Conservation (phyloP, 108 stramenopile genomes). For the Stephanodiscus triporus region DNA sequence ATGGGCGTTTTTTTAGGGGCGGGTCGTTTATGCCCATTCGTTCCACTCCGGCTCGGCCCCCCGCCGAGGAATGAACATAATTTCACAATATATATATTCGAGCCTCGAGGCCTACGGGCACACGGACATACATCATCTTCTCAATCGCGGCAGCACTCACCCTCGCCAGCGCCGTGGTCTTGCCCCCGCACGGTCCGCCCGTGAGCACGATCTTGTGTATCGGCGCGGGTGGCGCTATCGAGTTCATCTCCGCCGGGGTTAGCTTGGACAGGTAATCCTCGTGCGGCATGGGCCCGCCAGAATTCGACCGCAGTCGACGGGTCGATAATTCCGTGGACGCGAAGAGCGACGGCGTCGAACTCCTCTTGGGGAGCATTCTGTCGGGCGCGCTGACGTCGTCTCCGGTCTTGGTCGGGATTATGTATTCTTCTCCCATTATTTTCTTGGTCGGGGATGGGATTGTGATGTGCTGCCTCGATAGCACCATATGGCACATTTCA, state of each 20-base stretch:
- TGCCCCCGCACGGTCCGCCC: conserved; percentile 98
- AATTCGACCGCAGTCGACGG: conserved; percentile 41
- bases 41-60: too few relatives aligned
- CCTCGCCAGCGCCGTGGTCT: conserved; percentile 89
- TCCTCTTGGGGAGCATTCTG: neutral
- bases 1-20: too few relatives aligned
- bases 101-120: too few relatives aligned
- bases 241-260: conserved; percentile 41
- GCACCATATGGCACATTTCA: too few relatives aligned
- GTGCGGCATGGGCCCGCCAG: conserved; percentile 26
- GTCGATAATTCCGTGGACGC: conserved; percentile 6
- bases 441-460: too few relatives aligned
- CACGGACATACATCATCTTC: too few relatives aligned
- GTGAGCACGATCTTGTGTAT: conserved; percentile 82
- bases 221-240: conserved; percentile 46
- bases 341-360: conserved; percentile 12
- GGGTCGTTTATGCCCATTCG: too few relatives aligned
- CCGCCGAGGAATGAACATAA: too few relatives aligned
- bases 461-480: too few relatives aligned
- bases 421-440: neutral
- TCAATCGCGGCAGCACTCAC: conserved; percentile 36
- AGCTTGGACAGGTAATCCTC: conserved; percentile 16
- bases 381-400: neutral
- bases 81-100: too few relatives aligned
- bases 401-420: neutral